A percentile compares a stretch with the other conserved stretches of the same genome.
Evolutionary conservation across 495 filamentous ascomycete species (phyloP).

Genomic region (Cladorrhinum samala): DNA sequence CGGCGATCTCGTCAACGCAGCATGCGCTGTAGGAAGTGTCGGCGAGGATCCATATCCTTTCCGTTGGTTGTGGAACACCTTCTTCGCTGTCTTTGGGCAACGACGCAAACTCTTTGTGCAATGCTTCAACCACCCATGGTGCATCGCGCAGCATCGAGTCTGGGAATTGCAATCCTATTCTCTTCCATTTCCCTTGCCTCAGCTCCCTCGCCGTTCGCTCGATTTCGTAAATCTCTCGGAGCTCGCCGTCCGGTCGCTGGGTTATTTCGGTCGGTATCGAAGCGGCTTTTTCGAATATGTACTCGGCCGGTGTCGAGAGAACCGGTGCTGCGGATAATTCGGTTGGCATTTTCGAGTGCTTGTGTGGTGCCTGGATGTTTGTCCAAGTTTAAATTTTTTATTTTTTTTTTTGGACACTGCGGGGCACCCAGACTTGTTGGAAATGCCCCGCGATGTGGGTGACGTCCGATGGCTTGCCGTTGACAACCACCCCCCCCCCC

Average conservation of each 20-base stretch:
- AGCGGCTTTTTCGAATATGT: conserved; percentile 58
- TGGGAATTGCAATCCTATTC: conserved; percentile 89
- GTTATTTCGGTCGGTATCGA: conserved; percentile 26
- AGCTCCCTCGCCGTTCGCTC: conserved; percentile 74
- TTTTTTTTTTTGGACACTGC: conserved; percentile 4
- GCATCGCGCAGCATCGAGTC: conserved; percentile 86
- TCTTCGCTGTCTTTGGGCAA: conserved; percentile 2
- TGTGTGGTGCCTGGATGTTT: background rate
- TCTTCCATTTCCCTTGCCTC: conserved; percentile 57
- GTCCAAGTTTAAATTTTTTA: conserved; percentile 3
- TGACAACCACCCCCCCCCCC: too few species aligned
- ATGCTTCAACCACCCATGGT: conserved; percentile 65
- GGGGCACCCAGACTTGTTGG: conserved; percentile 10
- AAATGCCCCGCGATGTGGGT: conserved; percentile 18
- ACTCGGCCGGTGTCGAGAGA: conserved; percentile 80
- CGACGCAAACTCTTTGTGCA: conserved; percentile 52
- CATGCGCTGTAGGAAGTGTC: conserved; percentile 97
- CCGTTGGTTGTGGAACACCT: conserved; percentile 12
- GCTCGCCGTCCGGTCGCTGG: conserved; percentile 59
- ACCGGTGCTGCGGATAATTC: conserved; percentile 55
- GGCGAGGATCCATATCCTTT: conserved; percentile 74
- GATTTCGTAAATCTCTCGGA: conserved; percentile 79
- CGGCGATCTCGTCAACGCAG: conserved; percentile 95
- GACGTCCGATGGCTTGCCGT: conserved; percentile 11
- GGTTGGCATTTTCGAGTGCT: conserved; percentile 23